phyloP scores from a whole-genome alignment of 257 asterid species.

The Solanum pennellii region DNA sequence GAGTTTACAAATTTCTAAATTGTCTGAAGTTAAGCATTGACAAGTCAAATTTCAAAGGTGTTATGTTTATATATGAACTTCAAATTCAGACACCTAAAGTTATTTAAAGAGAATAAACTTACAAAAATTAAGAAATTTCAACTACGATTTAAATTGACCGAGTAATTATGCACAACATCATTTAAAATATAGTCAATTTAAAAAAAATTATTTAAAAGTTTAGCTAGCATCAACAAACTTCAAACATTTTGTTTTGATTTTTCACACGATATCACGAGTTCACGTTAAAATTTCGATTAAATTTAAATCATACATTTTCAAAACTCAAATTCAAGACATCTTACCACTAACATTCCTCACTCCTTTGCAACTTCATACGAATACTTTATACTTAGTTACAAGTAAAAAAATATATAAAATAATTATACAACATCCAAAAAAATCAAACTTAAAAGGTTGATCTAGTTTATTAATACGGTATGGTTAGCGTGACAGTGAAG shows the following conservation, averaged over 20 bases:
- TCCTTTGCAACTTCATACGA: not conserved
- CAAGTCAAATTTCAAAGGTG: not conserved
- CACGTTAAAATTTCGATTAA: fast-evolving
- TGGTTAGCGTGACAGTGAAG: not conserved
- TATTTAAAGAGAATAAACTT: no score
- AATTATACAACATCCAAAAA: not conserved
- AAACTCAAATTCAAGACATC: no score
- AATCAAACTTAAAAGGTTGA: not conserved
- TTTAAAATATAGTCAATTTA: no score
- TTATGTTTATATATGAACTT: no score
- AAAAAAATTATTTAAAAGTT: no score
- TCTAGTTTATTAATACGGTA: not conserved
- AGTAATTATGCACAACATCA: not conserved
- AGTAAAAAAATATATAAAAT: no score
- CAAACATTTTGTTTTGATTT: no score
- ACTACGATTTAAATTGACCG: fast-evolving
- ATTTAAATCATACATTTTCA: no score
- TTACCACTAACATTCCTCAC: no score
- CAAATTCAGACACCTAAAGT: not conserved
- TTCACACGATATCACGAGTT: fast-evolving
- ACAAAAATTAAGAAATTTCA: no score
- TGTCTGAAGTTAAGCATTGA: not conserved
- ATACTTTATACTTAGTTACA: not conserved
- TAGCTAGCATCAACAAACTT: not conserved
- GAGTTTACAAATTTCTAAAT: no score